phyloP scores from a whole-genome alignment of 495 filamentous ascomycete genomes.

The Hypoxylon intermedium region DNA sequence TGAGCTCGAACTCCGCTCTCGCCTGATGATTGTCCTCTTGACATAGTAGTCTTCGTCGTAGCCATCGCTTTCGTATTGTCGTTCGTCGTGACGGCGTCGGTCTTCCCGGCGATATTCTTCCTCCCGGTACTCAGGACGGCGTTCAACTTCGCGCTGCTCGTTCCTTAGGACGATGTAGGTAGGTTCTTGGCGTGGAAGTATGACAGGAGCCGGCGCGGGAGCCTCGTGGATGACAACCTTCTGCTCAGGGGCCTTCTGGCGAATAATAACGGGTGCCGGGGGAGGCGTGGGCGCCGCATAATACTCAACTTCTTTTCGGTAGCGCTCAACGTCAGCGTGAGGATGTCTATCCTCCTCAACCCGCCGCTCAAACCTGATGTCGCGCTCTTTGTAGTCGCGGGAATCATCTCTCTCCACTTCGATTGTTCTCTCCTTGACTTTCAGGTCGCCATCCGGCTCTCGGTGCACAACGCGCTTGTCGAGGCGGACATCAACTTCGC shows the following conservation, averaged over 20 bases:
- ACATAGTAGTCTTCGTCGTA: constrained; percentile 55
- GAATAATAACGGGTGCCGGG: constrained; percentile 71
- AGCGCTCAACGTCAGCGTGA: constrained; percentile 63
- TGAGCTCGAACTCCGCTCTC: constrained; percentile 64
- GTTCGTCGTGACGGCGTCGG: constrained; percentile 43
- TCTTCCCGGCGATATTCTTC: constrained; percentile 61
- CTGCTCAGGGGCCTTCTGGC: constrained; percentile 65
- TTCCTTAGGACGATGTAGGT: constrained; percentile 74
- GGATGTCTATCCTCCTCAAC: constrained; percentile 52
- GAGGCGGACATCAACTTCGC: constrained; percentile 51
- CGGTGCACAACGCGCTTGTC: constrained; percentile 54
- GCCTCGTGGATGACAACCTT: constrained; percentile 78
- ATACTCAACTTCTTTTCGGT: constrained; percentile 72
- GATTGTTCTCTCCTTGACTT: constrained; percentile 38
- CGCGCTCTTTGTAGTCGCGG: constrained; percentile 48
- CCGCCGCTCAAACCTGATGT: constrained; percentile 56
- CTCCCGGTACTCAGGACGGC: constrained; percentile 50
- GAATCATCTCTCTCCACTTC: constrained; percentile 39
- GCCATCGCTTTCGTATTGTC: constrained; percentile 63
- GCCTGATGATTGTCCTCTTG: constrained; percentile 51
- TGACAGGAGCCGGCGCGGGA: constrained; percentile 67
- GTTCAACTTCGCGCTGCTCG: constrained; percentile 56
- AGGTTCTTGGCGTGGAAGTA: constrained; percentile 69
- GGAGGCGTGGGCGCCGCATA: constrained; percentile 63
- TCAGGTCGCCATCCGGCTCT: constrained; percentile 40